These are phyloP conservation scores for Aspergillus leporis DNA, from an alignment of 495 filamentous ascomycete species.

Conservation along the genomic window DNA sequence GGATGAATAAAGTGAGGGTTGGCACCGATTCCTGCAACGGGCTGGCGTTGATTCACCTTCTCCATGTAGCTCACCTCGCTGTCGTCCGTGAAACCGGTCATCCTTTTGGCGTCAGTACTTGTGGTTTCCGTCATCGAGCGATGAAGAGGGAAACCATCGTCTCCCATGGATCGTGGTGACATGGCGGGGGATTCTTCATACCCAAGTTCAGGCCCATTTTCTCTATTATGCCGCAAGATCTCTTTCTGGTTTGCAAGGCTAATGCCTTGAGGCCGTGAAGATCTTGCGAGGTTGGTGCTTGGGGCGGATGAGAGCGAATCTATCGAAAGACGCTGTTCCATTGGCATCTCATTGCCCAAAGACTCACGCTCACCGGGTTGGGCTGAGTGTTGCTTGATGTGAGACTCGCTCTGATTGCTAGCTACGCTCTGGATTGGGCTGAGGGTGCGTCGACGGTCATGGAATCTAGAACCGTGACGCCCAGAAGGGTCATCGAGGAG, in stretches of 20 bases:
- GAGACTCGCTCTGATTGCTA: constrained; percentile 59
- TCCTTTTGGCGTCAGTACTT: constrained; percentile 55
- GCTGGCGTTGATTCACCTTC: constrained; percentile 61
- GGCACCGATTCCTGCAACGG: constrained; percentile 62
- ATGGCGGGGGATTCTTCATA: constrained; percentile 37
- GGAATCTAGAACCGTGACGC: constrained; percentile 44
- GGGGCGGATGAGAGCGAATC: constrained; percentile 54
- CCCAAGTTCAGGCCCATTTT: constrained; percentile 37
- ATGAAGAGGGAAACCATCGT: constrained; percentile 53
- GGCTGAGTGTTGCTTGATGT: constrained; percentile 17
- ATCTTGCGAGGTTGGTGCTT: constrained; percentile 54
- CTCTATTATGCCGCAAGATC: constrained; percentile 40
- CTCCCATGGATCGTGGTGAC: constrained; percentile 26
- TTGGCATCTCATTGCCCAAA: constrained; percentile 28
- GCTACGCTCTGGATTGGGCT: constrained; percentile 90
- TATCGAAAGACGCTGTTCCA: constrained; percentile 48
- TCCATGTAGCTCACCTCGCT: constrained; percentile 64
- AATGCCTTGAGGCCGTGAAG: constrained; percentile 52
- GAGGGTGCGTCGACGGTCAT: constrained; percentile 62
- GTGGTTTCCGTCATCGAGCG: constrained; percentile 49
- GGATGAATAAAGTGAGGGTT: constrained; percentile 77
- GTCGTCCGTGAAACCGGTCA: constrained; percentile 66
- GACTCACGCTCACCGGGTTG: constrained; percentile 19
- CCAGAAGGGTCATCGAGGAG: constrained; percentile 42
- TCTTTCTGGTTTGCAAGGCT: constrained; percentile 51